Evolutionary conservation across 2,329 filamentous ascomycete species (phyloP).

Genomic region (Penicillium concentricum): DNA sequence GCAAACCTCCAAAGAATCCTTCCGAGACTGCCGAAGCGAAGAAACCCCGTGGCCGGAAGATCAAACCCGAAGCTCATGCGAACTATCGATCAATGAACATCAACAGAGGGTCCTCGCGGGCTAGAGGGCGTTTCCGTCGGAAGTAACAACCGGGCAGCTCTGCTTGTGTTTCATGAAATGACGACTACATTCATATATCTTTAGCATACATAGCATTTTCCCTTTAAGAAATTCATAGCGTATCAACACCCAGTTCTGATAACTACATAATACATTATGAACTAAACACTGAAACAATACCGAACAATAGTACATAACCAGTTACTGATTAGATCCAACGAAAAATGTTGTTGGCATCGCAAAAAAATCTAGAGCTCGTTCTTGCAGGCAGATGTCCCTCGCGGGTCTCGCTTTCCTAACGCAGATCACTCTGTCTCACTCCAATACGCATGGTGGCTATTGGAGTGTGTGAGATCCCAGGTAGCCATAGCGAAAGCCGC

Average conservation of each 20-base stretch:
- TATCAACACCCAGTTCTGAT: background rate
- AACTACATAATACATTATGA: too few species aligned
- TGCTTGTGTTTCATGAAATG: conserved; percentile 10
- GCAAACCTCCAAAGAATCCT: conserved; percentile 11
- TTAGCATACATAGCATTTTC: conserved; percentile 8
- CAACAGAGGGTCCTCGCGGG: conserved; percentile 37
- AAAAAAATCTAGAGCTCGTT: too few species aligned
- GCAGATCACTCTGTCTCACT: too few species aligned
- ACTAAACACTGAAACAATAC: background rate
- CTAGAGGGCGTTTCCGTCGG: conserved; percentile 40
- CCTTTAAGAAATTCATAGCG: background rate
- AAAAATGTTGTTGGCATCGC: too few species aligned
- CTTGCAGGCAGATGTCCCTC: too few species aligned
- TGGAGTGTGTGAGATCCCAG: too few species aligned
- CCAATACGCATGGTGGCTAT: too few species aligned
- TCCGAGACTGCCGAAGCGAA: conserved; percentile 17
- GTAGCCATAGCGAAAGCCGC: too few species aligned
- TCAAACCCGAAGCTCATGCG: conserved; percentile 48
- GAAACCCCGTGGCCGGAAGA: conserved; percentile 33
- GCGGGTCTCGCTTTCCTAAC: too few species aligned
- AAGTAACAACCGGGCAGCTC: conserved; percentile 19
- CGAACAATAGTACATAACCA: background rate
- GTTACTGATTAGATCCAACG: too few species aligned
- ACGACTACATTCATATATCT: conserved; percentile 21
- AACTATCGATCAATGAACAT: conserved; percentile 52